Conservation (phyloP, 164 flowering plant genomes). For the Chimonanthus salicifolius region DNA sequence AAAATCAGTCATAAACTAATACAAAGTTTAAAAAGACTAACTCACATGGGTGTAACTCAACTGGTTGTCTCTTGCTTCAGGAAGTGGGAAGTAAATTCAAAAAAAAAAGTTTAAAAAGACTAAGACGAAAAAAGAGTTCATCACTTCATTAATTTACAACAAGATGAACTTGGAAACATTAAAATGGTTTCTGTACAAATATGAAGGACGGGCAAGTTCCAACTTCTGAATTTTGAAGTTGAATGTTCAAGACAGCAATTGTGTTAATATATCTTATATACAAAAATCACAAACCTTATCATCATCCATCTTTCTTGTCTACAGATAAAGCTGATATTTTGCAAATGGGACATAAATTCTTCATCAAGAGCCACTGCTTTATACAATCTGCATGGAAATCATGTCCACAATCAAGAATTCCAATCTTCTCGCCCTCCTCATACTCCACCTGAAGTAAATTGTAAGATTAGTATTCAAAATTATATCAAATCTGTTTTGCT, state of each 20-base stretch:
- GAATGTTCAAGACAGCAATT: background rate
- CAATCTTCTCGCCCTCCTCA: slow-evolving; percentile 41
- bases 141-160: background rate
- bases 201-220: background rate
- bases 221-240: background rate
- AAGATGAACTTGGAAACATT: background rate
- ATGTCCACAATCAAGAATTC: slow-evolving; percentile 69
- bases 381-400: slow-evolving; percentile 77
- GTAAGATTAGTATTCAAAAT: background rate
- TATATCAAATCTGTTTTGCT: background rate
- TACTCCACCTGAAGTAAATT: slow-evolving; percentile 42
- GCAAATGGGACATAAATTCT: slow-evolving; percentile 87
- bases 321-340: slow-evolving; percentile 49
- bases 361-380: slow-evolving; percentile 68
- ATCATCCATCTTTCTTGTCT: slow-evolving; percentile 1
- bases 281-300: background rate
- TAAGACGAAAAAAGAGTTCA: no score
- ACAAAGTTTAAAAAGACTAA: no score
- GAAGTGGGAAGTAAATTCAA: no score
- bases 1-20: no score
- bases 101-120: no score
- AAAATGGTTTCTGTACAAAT: background rate
- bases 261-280: background rate
- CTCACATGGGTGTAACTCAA: no score
- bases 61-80: no score